Evolutionary conservation across 352 stramenopile species (phyloP).

Genomic region (Phytophthora nicotianae): DNA sequence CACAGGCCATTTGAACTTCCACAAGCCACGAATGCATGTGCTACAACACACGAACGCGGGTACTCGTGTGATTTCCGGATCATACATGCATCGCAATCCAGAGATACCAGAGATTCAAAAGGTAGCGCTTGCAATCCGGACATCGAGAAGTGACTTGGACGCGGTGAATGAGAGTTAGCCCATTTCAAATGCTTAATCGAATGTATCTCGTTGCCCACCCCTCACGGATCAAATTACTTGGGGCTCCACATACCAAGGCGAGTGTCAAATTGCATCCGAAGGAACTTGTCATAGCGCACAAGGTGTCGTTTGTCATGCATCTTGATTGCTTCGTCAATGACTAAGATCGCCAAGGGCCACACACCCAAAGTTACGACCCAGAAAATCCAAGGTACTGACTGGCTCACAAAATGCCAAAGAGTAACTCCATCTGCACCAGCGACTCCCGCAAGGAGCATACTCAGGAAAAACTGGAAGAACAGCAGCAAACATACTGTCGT

Average conservation of each 20-base stretch:
- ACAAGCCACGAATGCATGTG: too few species aligned
- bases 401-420: slow-evolving; percentile 52
- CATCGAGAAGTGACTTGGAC: not conserved
- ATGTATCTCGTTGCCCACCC: not conserved
- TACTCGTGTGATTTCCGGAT: not conserved
- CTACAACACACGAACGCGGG: too few species aligned
- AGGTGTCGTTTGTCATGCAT: slow-evolving; percentile 76
- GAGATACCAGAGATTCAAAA: slow-evolving; percentile 8
- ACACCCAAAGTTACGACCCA: slow-evolving; percentile 53
- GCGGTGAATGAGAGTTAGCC: not conserved
- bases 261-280: slow-evolving; percentile 90
- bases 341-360: slow-evolving; percentile 71
- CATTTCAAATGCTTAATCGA: not conserved
- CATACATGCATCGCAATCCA: not conserved
- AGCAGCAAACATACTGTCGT: slow-evolving; percentile 42
- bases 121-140: slow-evolving; percentile 3
- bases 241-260: slow-evolving; percentile 89
- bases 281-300: slow-evolving; percentile 83
- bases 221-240: slow-evolving; percentile 47
- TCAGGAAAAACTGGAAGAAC: slow-evolving; percentile 54
- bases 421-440: slow-evolving; percentile 52
- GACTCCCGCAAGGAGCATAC: slow-evolving; percentile 47
- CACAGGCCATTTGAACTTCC: too few species aligned
- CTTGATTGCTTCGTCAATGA: slow-evolving; percentile 75
- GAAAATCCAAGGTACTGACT: slow-evolving; percentile 63